These are phyloP conservation scores for Ananas comosus DNA, from an alignment of 176 grass and related monocot species.

Conservation along the genomic window DNA sequence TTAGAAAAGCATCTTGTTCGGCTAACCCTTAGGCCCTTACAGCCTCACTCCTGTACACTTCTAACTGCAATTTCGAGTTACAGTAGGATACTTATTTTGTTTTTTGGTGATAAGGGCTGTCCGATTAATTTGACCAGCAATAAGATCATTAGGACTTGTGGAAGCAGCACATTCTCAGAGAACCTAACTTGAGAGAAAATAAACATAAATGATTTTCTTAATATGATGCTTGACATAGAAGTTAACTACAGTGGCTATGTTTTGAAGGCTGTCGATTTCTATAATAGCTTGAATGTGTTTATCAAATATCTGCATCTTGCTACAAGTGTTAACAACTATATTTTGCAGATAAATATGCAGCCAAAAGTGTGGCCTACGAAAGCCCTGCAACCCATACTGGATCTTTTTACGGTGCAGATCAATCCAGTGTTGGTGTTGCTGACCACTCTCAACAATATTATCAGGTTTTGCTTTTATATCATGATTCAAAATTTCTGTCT, in stretches of 20 bases:
- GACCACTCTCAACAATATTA: constrained; percentile 40
- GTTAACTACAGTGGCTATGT: background rate
- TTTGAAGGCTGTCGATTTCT: constrained; percentile 6
- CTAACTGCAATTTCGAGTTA: too few relatives aligned
- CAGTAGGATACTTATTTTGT: too few relatives aligned
- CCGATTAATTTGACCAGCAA: too few relatives aligned
- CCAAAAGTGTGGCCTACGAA: constrained; percentile 27
- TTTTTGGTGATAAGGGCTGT: too few relatives aligned
- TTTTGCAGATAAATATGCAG: constrained; percentile 41
- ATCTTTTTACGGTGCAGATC: constrained; percentile 24
- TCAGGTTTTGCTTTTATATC: constrained; percentile 47
- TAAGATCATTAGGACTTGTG: too few relatives aligned
- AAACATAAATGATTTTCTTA: background rate
- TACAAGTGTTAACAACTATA: constrained; percentile 13
- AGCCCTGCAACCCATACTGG: constrained; percentile 9
- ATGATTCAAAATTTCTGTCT: background rate
- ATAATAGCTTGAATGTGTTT: background rate
- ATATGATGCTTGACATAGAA: background rate
- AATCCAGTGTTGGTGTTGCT: constrained; percentile 17
- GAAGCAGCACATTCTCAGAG: background rate
- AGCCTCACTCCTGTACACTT: too few relatives aligned
- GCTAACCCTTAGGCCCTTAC: too few relatives aligned
- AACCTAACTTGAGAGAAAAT: background rate
- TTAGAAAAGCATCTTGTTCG: too few relatives aligned
- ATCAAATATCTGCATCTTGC: constrained; percentile 12